Evolutionary conservation across 2,329 filamentous ascomycete genomes (phyloP).

Genomic region (Fusarium sp.): DNA sequence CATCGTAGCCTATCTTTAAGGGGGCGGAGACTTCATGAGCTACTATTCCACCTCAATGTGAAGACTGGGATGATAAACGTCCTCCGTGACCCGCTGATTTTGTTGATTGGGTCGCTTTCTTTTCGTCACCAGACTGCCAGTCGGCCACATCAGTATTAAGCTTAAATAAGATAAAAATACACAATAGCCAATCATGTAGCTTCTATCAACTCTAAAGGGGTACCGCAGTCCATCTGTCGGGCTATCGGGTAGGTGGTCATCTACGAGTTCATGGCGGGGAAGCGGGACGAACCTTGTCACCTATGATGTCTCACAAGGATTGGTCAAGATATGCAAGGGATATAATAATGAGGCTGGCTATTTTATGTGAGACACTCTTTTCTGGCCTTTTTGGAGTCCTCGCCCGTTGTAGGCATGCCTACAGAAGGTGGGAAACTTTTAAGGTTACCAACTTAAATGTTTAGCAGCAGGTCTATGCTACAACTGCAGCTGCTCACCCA

Average conservation of each 20-base stretch:
- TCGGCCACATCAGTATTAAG: not conserved
- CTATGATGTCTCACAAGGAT: slow-evolving; percentile 28
- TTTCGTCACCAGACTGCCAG: not conserved
- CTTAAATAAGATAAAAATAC: not conserved
- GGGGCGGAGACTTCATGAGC: not conserved
- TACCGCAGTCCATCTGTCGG: not conserved
- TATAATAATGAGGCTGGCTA: slow-evolving; percentile 47
- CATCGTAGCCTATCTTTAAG: not conserved
- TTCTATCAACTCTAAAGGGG: not conserved
- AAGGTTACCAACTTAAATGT: not conserved
- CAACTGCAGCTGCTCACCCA: not conserved
- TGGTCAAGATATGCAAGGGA: slow-evolving; percentile 62
- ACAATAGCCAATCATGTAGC: slow-evolving; percentile 47
- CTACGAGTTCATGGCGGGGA: not conserved
- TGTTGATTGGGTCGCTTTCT: not conserved
- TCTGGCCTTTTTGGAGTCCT: slow-evolving; percentile 59
- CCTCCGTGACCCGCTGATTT: not conserved
- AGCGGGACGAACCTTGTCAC: slow-evolving; percentile 39
- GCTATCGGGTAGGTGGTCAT: not conserved
- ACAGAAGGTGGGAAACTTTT: not conserved
- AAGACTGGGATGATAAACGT: not conserved
- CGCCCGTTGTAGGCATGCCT: slow-evolving; percentile 48
- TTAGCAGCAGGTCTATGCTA: not conserved
- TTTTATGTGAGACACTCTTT: slow-evolving; percentile 51
- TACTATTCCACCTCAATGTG: not conserved